These are phyloP conservation scores for Didymella pinodella DNA, from an alignment of 2,329 filamentous ascomycete species.

Conservation along the genomic window DNA sequence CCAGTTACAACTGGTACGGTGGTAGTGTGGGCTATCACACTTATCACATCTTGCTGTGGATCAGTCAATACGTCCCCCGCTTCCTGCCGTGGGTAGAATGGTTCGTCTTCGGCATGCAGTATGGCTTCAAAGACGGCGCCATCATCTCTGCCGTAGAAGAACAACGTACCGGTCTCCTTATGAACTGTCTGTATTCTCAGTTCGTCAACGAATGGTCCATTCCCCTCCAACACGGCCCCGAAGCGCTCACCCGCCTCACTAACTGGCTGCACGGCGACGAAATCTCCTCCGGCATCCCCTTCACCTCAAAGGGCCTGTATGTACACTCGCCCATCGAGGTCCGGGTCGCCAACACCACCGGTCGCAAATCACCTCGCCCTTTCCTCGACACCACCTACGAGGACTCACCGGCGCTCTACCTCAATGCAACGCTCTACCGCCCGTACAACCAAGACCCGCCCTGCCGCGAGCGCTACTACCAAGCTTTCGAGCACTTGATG, in stretches of 20 bases:
- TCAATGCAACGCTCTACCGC: conserved; percentile 89
- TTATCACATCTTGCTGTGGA: conserved; percentile 88
- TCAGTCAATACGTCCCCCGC: conserved; percentile 78
- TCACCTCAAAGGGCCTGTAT: conserved; percentile 78
- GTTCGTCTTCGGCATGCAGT: conserved; percentile 98
- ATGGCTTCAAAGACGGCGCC: conserved; percentile 79
- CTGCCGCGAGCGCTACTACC: conserved; percentile 78
- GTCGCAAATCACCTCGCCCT: conserved; percentile 59
- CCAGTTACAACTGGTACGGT: conserved; percentile 79
- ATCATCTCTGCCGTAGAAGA: conserved; percentile 79
- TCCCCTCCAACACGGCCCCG: conserved; percentile 83
- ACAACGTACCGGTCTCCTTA: conserved; percentile 80
- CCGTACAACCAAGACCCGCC: conserved; percentile 82
- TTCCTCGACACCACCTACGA: conserved; percentile 76
- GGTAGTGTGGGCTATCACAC: conserved; percentile 82
- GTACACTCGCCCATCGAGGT: conserved; percentile 93
- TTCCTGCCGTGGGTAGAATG: conserved; percentile 90
- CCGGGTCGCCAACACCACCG: conserved; percentile 77
- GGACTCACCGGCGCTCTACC: conserved; percentile 79
- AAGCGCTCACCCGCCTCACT: conserved; percentile 81
- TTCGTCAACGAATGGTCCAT: conserved; percentile 99
- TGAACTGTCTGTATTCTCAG: conserved; percentile 99
- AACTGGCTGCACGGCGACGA: conserved; percentile 86
- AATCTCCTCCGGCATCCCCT: conserved; percentile 75
- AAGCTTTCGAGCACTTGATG: conserved; percentile 92